Conservation (phyloP, 139 green algal genomes). For the Mychonastes homosphaera region DNA sequence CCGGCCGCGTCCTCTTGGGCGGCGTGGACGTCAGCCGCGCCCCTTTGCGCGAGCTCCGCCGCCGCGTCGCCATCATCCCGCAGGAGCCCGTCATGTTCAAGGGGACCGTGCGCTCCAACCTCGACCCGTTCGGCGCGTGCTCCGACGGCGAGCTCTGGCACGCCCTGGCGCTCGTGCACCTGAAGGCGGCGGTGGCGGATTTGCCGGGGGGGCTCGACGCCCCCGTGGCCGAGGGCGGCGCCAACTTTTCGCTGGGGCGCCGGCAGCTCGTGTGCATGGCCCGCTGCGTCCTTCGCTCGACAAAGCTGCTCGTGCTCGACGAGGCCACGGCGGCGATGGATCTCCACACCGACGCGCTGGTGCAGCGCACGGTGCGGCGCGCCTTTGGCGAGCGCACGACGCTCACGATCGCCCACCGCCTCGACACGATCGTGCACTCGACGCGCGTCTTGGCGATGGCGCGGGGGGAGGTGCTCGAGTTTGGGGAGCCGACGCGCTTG, state of each 20-base stretch:
- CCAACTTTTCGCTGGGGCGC: conserved; percentile 80
- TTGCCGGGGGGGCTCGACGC: conserved; percentile 58
- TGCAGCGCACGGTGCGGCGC: conserved; percentile 41
- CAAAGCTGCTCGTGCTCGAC: conserved; percentile 62
- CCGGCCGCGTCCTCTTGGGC: conserved; percentile 66
- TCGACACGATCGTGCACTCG: conserved; percentile 49
- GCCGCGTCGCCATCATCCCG: neutral
- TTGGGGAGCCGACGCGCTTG: conserved; percentile 22
- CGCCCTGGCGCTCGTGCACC: conserved; percentile 33
- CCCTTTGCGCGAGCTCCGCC: conserved; percentile 30
- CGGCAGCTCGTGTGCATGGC: conserved; percentile 89
- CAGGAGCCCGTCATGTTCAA: conserved; percentile 92
- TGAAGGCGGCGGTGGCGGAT: conserved; percentile 27
- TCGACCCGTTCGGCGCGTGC: conserved; percentile 70
- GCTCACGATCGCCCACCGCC: conserved; percentile 43
- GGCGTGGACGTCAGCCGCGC: conserved; percentile 59
- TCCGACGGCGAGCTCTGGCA: conserved; percentile 59
- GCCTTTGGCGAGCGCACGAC: conserved; percentile 38
- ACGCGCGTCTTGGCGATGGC: conserved; percentile 44
- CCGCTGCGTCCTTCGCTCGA: conserved; percentile 42
- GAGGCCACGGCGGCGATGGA: conserved; percentile 64
- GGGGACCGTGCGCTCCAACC: conserved; percentile 78
- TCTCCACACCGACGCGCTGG: conserved; percentile 37
- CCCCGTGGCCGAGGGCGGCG: conserved; percentile 67
- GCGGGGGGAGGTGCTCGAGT: conserved; percentile 25